Evolutionary conservation across 768 basidiomycete species (phyloP), one percentile per base, ranked within the genome.

Genomic region (Tricholoma terreum): DNA sequence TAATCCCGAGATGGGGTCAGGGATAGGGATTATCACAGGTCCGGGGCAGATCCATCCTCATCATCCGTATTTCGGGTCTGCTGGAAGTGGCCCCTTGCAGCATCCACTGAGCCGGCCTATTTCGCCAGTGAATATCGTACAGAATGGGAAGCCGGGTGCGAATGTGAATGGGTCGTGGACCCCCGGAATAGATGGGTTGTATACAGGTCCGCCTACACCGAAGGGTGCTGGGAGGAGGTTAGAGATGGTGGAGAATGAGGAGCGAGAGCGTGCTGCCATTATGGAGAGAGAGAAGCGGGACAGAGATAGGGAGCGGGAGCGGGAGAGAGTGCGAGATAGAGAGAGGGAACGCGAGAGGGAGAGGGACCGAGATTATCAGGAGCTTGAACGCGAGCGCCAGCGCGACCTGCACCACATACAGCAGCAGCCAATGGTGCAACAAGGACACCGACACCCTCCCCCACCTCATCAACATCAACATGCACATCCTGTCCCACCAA

Each of bases 161-260:
- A 74, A 72, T 50, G 55, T 61, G 15, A 74, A 74, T 60, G 74
- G 73, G 33, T 61, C 65, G 21, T 75, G 77, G 76, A 69, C 73
- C 14, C 66, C 70, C 60, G 75, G 75, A 6, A 63, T 65, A 61
- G 60, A 63, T 24, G 52, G 60, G 4, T 54, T 66, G 9, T 67
- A 69, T 51, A 56, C 63, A 27, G 57, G 59, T 17, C 46, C 46
- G n/a, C 52, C 60, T 54, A 54, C 46, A 21, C 34, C 63, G 62
- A 58, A 65, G 63, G 58, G 64, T 62, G 21, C 36, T 6, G 63
- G 60, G 2, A 61, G 63, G 63, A 63, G 63, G 3, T 51, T 64
- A 55, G 64, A 63, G 30, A 60, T 60, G 42, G 46, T 52, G 12
- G 63, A 63, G 58, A 62, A 58, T 45, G 65, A 69, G 33, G 61